These are phyloP conservation scores for Zygnema circumcarinatum DNA, from an alignment of 139 green algal species.

Conservation along the genomic window DNA sequence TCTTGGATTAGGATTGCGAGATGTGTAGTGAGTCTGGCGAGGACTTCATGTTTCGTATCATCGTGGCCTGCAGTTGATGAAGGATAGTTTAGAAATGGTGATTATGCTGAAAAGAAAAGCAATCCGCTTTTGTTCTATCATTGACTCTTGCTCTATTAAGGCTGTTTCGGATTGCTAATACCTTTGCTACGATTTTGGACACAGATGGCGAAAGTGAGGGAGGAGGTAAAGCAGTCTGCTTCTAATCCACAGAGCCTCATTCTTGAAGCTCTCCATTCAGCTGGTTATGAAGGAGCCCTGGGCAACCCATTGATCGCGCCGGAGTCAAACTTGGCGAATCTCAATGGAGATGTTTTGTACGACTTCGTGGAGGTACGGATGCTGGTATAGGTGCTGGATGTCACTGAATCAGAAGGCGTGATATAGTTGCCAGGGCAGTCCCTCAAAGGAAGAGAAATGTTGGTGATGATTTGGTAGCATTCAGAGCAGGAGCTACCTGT, in stretches of 20 bases:
- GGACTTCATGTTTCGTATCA: too few species aligned
- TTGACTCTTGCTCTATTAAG: too few species aligned
- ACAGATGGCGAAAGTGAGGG: conserved; percentile 65
- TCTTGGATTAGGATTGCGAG: neutral
- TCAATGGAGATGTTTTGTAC: conserved; percentile 69
- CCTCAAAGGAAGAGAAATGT: neutral
- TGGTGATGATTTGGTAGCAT: neutral
- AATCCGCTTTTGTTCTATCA: too few species aligned
- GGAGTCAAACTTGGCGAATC: conserved; percentile 54
- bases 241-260: conserved; percentile 73
- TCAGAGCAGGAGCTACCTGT: too few species aligned
- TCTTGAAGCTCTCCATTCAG: conserved; percentile 74
- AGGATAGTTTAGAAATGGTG: too few species aligned
- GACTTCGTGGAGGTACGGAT: conserved; percentile 70
- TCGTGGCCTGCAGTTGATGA: too few species aligned
- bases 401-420: neutral
- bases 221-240: conserved; percentile 70
- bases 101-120: too few species aligned
- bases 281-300: conserved; percentile 81
- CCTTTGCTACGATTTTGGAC: too few species aligned
- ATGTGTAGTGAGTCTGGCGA: too few species aligned
- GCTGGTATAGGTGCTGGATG: too few species aligned
- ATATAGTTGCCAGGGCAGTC: neutral
- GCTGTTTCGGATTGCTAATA: too few species aligned
- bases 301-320: conserved; percentile 79